Conservation (phyloP, 345 rosid genomes). For the Ricinus communis region DNA sequence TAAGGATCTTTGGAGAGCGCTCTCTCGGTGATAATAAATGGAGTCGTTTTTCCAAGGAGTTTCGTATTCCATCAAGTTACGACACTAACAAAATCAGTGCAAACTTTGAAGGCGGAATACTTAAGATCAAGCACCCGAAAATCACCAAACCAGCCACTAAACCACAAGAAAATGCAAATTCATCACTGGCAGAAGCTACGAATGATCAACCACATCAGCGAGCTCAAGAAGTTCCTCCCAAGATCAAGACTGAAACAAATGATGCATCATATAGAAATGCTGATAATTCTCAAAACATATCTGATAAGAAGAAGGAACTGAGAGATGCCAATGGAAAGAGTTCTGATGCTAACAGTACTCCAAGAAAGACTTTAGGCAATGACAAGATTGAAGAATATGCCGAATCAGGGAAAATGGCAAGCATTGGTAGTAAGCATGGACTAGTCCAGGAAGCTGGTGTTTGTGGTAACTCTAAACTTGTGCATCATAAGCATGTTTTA, state of each 20-base stretch:
- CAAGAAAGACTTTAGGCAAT: not conserved
- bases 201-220: not conserved
- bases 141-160: conserved; percentile 7
- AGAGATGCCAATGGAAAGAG: not conserved
- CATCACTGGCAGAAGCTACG: not conserved
- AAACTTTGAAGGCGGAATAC: conserved; percentile 35
- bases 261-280: not conserved
- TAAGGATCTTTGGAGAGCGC: conserved; percentile 38
- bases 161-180: not conserved
- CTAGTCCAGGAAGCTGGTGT: too few relatives aligned
- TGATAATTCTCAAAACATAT: not conserved
- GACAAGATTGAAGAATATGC: not conserved
- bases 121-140: conserved; percentile 30
- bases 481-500: not conserved
- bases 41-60: conserved; percentile 34
- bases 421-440: not conserved
- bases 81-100: conserved; percentile 28
- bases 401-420: too few relatives aligned
- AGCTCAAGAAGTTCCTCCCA: not conserved
- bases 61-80: conserved; percentile 22
- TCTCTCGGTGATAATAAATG: conserved; percentile 32
- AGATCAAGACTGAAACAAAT: not conserved
- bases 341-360: not conserved
- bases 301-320: not conserved
- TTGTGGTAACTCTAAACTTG: too few relatives aligned